Evolutionary conservation across 1,284 basidiomycete species (phyloP).

Genomic region (Moesziomyces globuligerus): DNA sequence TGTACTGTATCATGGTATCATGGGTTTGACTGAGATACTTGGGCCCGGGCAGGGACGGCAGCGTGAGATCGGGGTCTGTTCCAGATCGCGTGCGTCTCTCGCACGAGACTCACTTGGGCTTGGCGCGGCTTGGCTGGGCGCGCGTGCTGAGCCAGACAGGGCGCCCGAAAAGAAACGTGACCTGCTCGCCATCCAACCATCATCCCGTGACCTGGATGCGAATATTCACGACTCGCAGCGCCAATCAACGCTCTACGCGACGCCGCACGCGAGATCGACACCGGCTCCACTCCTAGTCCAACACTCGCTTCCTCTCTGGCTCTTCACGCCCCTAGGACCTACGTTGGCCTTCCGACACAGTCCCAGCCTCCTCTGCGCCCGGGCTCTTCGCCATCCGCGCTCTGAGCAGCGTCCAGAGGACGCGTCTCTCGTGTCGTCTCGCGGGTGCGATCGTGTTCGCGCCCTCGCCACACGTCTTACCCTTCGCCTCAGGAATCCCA

Average conservation of each 20-base stretch:
- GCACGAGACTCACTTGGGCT: background rate
- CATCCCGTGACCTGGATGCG: slow-evolving; percentile 45
- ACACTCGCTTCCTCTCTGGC: slow-evolving; percentile 10
- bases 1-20: too few relatives aligned
- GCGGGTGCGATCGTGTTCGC: background rate
- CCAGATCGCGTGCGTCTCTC: background rate
- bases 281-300: slow-evolving; percentile 14
- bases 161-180: slow-evolving; percentile 32
- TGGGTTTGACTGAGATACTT: too few relatives aligned
- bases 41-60: too few relatives aligned
- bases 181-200: slow-evolving; percentile 44
- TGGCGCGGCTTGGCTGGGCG: too few relatives aligned
- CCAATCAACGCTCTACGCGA: slow-evolving; percentile 23
- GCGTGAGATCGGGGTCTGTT: too few relatives aligned
- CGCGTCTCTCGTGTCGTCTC: background rate
- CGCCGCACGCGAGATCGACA: slow-evolving; percentile 13
- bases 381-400: background rate
- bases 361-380: too few relatives aligned
- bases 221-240: slow-evolving; percentile 18
- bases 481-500: too few relatives aligned
- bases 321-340: too few relatives aligned
- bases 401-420: background rate
- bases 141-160: too few relatives aligned
- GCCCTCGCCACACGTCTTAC: too few relatives aligned
- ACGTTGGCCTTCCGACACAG: background rate